A percentile compares a stretch with the other conserved stretches of the same genome.
These are phyloP conservation scores for Elongisporangium anandrum DNA, from an alignment of 352 stramenopile genomes.

Conservation along the genomic window DNA sequence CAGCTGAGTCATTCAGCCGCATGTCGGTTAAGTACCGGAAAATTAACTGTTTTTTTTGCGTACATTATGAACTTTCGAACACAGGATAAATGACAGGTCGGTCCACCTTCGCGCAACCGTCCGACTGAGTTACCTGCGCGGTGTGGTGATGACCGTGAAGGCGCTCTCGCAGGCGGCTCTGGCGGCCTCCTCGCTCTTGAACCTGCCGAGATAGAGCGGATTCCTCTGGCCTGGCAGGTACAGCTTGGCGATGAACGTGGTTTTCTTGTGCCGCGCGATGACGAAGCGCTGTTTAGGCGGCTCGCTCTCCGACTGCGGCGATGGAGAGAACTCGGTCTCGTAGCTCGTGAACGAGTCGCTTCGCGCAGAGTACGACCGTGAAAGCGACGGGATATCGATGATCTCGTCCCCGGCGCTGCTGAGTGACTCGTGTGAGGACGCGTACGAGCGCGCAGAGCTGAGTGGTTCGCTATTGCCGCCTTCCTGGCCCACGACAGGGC, in stretches of 20 bases:
- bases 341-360: conserved; percentile 15
- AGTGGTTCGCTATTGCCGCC: not conserved
- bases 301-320: conserved; percentile 15
- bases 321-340: conserved; percentile 10
- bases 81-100: too few relatives aligned
- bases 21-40: too few relatives aligned
- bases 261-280: conserved; percentile 53
- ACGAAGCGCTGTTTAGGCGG: conserved; percentile 30
- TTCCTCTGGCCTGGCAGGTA: conserved; percentile 53
- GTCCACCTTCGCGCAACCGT: not conserved
- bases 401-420: conserved; percentile 9
- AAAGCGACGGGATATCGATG: conserved; percentile 17
- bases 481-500: conserved; percentile 28
- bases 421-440: not conserved
- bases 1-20: too few relatives aligned
- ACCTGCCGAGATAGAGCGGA: conserved; percentile 61
- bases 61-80: too few relatives aligned
- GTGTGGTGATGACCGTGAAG: conserved; percentile 48
- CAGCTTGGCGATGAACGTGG: conserved; percentile 53
- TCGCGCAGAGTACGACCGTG: conserved; percentile 4
- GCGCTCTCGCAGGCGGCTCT: conserved; percentile 55
- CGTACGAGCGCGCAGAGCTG: not conserved
- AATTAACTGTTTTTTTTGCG: too few relatives aligned
- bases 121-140: conserved; percentile 29
- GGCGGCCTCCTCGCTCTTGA: conserved; percentile 57